phyloP scores from a whole-genome alignment of 768 basidiomycete genomes.

The Porphyrellus cyaneotinctus region DNA sequence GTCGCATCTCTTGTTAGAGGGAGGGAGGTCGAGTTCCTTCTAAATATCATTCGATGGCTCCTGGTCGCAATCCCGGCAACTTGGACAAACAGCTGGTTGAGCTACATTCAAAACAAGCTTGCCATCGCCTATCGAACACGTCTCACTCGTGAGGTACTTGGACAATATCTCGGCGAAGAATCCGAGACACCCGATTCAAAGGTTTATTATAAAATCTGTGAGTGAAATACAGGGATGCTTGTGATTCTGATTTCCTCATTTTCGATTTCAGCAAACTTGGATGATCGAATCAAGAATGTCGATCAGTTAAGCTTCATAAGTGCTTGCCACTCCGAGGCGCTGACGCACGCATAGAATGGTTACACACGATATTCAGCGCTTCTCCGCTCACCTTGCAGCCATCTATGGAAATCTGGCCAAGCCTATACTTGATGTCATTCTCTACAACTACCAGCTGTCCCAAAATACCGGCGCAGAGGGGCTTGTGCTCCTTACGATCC shows the following conservation, averaged over 20 bases:
- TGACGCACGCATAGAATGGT: slow-evolving; percentile 63
- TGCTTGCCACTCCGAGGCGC: not conserved
- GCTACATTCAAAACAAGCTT: slow-evolving; percentile 90
- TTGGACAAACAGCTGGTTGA: slow-evolving; percentile 89
- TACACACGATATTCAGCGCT: slow-evolving; percentile 92
- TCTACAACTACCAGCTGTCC: slow-evolving; percentile 95
- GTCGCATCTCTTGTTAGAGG: slow-evolving; percentile 93
- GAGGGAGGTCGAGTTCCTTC: slow-evolving; percentile 69
- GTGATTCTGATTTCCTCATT: slow-evolving; percentile 4
- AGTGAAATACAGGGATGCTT: slow-evolving; percentile 20
- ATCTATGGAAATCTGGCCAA: slow-evolving; percentile 95
- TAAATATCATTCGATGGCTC: slow-evolving; percentile 87
- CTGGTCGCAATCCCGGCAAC: slow-evolving; percentile 90
- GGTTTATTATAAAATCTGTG: slow-evolving; percentile 90
- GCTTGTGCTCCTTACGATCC: slow-evolving; percentile 71
- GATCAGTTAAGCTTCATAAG: slow-evolving; percentile 63
- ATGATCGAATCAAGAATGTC: slow-evolving; percentile 93
- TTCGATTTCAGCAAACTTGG: slow-evolving; percentile 69
- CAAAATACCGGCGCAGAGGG: slow-evolving; percentile 95
- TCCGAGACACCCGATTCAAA: slow-evolving; percentile 66
- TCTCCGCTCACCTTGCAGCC: slow-evolving; percentile 84
- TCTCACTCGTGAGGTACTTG: slow-evolving; percentile 77
- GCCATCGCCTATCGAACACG: slow-evolving; percentile 85
- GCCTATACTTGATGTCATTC: slow-evolving; percentile 84
- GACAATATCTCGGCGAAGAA: slow-evolving; percentile 77